Conservation (phyloP, 164 flowering plant species). For the Magnolia kwangsiensis region DNA sequence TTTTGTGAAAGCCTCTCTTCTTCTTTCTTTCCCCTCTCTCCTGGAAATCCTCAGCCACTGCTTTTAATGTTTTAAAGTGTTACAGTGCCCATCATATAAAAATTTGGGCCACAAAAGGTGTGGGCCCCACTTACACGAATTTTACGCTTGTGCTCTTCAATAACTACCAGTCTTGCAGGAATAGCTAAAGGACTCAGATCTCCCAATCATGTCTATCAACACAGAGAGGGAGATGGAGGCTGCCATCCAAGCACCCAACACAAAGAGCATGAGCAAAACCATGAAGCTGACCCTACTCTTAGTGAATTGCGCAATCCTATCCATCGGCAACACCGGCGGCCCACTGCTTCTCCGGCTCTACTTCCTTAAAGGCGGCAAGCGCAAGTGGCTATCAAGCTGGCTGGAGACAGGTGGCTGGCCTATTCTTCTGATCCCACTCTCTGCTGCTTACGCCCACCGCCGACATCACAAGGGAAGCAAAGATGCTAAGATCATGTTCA, state of each 20-base stretch:
- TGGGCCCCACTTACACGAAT: no score
- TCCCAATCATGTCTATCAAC: background rate
- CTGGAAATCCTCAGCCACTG: no score
- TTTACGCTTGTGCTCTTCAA: no score
- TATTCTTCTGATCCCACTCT: slow-evolving; percentile 38
- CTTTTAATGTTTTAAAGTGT: no score
- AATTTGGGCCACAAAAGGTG: no score
- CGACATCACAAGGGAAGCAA: background rate
- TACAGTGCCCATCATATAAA: no score
- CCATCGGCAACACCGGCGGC: slow-evolving; percentile 46
- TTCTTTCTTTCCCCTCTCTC: no score
- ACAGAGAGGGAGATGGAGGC: background rate
- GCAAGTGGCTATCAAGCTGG: slow-evolving; percentile 37
- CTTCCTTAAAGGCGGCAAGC: slow-evolving; percentile 56
- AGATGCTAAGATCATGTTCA: slow-evolving; percentile 3
- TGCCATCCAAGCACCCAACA: background rate
- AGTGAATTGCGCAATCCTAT: slow-evolving; percentile 28
- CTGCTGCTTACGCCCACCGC: slow-evolving; percentile 6
- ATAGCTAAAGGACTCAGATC: background rate
- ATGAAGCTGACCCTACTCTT: slow-evolving; percentile 8
- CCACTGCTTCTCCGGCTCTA: slow-evolving; percentile 56
- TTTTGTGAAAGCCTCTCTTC: no score
- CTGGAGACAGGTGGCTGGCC: slow-evolving; percentile 56
- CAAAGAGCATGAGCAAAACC: background rate
- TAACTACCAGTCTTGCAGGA: no score